Conservation (phyloP, 306 rosid species). For the Sicyos edulis region DNA sequence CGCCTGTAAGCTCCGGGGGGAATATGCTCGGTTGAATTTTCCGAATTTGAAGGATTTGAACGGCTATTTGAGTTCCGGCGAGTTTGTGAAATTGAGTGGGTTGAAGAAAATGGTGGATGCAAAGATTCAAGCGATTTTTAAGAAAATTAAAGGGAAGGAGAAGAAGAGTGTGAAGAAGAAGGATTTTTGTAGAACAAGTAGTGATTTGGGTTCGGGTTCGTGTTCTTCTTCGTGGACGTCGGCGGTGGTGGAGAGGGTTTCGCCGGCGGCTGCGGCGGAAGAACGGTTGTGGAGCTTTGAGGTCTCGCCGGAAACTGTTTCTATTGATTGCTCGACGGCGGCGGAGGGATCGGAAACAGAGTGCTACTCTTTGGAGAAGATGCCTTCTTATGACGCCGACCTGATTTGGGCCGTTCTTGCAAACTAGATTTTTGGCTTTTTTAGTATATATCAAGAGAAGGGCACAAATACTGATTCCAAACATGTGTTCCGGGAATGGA, state of each 20-base stretch:
- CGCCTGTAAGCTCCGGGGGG: constrained; percentile 84
- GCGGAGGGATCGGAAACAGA: constrained; percentile 41
- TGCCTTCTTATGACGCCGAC: constrained; percentile 87
- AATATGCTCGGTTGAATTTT: constrained; percentile 87
- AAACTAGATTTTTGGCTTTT: constrained; percentile 31
- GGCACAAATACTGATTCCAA: too few relatives aligned
- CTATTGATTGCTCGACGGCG: constrained; percentile 32
- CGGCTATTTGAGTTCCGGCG: constrained; percentile 45
- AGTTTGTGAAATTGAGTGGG: constrained; percentile 49
- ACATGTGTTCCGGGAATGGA: too few relatives aligned
- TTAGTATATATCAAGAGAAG: too few relatives aligned
- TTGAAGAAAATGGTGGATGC: constrained; percentile 67
- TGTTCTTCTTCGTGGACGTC: constrained; percentile 33
- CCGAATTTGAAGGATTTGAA: constrained; percentile 70
- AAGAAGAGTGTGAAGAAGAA: constrained; percentile 44
- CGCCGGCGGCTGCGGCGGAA: constrained; percentile 42
- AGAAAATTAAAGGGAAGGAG: constrained; percentile 64
- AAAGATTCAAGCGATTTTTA: constrained; percentile 82
- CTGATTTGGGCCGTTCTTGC: constrained; percentile 93
- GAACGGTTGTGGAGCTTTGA: constrained; percentile 53
- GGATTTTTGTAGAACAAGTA: background rate
- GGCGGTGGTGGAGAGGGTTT: constrained; percentile 23
- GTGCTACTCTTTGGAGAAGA: constrained; percentile 50
- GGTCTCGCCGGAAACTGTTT: constrained; percentile 40
- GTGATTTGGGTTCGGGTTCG: constrained; percentile 15